Evolutionary conservation across 1,139 yeast species (phyloP), one percentile per base, ranked within the genome.

Genomic region (Yamadazyma diddensiae): DNA sequence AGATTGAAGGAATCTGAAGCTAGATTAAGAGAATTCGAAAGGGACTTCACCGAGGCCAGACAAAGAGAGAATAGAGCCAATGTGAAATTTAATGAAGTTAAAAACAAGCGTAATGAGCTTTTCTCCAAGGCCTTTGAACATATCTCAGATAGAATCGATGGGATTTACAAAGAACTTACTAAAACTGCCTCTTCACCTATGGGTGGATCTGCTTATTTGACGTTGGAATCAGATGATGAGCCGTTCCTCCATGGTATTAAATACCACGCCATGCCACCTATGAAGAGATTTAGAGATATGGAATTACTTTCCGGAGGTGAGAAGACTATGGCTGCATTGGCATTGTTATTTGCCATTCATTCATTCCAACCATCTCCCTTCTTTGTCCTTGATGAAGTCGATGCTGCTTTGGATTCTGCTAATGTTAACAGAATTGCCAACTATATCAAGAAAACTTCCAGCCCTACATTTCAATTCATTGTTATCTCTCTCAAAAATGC

Each of bases 201-300:
- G 21, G 97, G 97, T 29, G 98, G 98, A 1, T 83, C 95, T 10
- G 98, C 98, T 0, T 83, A 86, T 40, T 66, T 92, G 41, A 82
- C 92, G 1, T 60, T 88, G 25, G 96, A 87, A 48, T 92, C 87
- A 50, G 94, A 83, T 41, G 96, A 87, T 36, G 95, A 85, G 47
- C 97, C 96, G 5, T 94, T 81, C 49, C 59, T 74, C 26, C 78
- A 79, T 0, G 98, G 97, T 1, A 72, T 88, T 33, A 83, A 80
- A 47, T 94, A 87, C 50, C 94, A 88, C 54, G 96, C 96, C 1
- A 90, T 90, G 83, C 97, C 98, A 1, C 98, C 98, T 8, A 74
- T 85, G 78, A 94, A 92, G 50, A 70, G 97, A 45, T 92, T 88
- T 55, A 74, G 94, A 49, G 97, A 87, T 46, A 90, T 92, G 88